Conservation (phyloP, 345 rosid species). For the Barbarea vulgaris region DNA sequence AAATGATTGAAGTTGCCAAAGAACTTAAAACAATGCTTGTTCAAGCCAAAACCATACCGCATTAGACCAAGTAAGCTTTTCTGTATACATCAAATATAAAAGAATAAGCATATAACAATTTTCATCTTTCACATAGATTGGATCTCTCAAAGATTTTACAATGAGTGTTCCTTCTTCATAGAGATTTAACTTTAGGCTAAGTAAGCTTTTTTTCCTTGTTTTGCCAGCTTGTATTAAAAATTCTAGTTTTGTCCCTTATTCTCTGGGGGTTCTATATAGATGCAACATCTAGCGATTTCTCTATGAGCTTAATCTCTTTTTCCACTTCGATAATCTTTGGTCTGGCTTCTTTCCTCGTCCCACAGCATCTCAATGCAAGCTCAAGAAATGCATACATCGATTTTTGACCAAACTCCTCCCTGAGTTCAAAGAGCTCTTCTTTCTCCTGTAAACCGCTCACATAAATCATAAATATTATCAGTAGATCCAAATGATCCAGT, state of each 20-base stretch:
- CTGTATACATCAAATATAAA: background rate
- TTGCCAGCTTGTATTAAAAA: background rate
- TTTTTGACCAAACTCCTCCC: background rate
- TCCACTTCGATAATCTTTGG: constrained; percentile 21
- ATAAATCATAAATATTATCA: constrained; percentile 19
- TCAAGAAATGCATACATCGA: constrained; percentile 13
- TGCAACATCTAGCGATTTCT: constrained; percentile 2
- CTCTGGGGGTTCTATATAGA: too few species aligned
- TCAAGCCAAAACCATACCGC: background rate
- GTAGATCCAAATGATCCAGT: background rate
- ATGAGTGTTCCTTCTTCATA: background rate
- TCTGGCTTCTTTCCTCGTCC: background rate
- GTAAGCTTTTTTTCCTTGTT: background rate
- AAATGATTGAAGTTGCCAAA: constrained; percentile 28
- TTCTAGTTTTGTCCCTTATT: too few species aligned
- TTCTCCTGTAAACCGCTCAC: constrained; percentile 12
- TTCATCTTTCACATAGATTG: background rate
- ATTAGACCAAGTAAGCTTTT: background rate
- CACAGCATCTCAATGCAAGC: constrained; percentile 22
- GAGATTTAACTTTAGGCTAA: background rate
- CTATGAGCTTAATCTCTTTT: constrained; percentile 22
- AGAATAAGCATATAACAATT: background rate
- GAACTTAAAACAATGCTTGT: constrained; percentile 20
- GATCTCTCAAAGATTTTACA: background rate
- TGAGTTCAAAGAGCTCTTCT: background rate